Evolutionary conservation across 2,329 filamentous ascomycete species (phyloP), one percentile per base, ranked within the genome.

Genomic region (Fusarium begoniae): DNA sequence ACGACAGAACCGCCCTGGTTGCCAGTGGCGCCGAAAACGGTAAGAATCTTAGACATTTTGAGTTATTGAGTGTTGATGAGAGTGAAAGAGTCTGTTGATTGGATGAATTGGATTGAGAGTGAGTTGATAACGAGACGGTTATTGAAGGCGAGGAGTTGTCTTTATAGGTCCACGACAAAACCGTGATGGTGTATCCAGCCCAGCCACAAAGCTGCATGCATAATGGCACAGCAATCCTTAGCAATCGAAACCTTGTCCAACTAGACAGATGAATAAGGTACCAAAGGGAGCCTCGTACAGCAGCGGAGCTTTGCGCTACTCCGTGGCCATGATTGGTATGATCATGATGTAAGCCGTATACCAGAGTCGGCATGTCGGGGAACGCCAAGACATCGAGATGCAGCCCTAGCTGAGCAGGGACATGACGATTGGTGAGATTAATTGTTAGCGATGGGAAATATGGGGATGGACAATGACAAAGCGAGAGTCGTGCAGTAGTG

Each of bases 1-100:
- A 87, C 81, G 37, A 88, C 84, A 37, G 85, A 86, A 41, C 84
- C 84, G 47, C 86, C 87, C 76, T 89, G 86, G 69, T 83, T 82
- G 63, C 86, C 86, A 6, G 86, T 87, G 59, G 84, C 85, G 32
- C 86, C 86, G 56, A 87, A 87, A n/a, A 86, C 83, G 18, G 82
- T 81, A 28, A 84, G 71, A 53, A 83, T 78, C 67, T 83, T 83
- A 73, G 84, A 83, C 81, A 82, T 72, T 54, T 40, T 64, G 30
- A 8, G 45, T 30, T 50, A 12, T 37, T 13, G 3, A 11, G 18
- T 38, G n/a, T 45, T 24, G 10, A 17, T 35, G 32, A 35, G 1
- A 35, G 32, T 35, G 32, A 1, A 35, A 2, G 13, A 32, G 8
- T 35, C 8, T 35, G n/a, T 38, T 24, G 8, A 2, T n/a, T 30